Base-by-base conservation (phyloP, 345 rosid species). In the Boechera retrofracta region DNA sequence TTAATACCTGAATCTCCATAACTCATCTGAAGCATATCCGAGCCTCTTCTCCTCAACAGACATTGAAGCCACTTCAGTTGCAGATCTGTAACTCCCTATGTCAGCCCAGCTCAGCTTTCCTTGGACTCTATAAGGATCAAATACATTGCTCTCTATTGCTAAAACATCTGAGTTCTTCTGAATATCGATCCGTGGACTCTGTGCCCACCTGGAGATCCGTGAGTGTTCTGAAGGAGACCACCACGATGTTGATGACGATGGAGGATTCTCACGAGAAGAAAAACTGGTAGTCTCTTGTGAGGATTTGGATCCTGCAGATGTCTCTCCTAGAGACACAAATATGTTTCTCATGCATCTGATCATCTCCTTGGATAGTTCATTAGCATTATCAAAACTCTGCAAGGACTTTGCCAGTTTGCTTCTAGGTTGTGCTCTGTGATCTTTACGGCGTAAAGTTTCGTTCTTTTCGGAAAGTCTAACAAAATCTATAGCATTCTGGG, bases 291-390 rank as follows among this genome's bases (percentile, higher is more conserved):
- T 79, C 48, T 79, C 72, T 47, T 62, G 71, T 38, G 68, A 80
- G 26, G 86, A 85, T 77, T 83, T 86, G 75, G 91, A 78, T 55
- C 86, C 86, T 41, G 85, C 72, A 29, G 90, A 86, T 73, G 97
- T 82, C 79, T 89, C 97, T 36, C 91, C 91, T 54, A 94, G 91
- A 58, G 88, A 94, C 67, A 89, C 84, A 77, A 86, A 94, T 84
- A 94, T 90, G 79, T 92, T 86, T 82, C 86, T 89, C 98, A 94
- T 94, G 85, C 97, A 94, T 82, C 85, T 77, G 45, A 92, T 85
- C 97, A 94, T 94, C 85, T 92, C 91, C 82, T 94, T 91, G 1
- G 97, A 79, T 39, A 79, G 82, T 64, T 75, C 72, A 57, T 69
- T 74, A 64, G 76, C 79, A 36, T 73, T 73, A 26, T 78, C 79